These are phyloP conservation scores for Micromonas commoda DNA, from an alignment of 139 green algal species.

Conservation along the genomic window DNA sequence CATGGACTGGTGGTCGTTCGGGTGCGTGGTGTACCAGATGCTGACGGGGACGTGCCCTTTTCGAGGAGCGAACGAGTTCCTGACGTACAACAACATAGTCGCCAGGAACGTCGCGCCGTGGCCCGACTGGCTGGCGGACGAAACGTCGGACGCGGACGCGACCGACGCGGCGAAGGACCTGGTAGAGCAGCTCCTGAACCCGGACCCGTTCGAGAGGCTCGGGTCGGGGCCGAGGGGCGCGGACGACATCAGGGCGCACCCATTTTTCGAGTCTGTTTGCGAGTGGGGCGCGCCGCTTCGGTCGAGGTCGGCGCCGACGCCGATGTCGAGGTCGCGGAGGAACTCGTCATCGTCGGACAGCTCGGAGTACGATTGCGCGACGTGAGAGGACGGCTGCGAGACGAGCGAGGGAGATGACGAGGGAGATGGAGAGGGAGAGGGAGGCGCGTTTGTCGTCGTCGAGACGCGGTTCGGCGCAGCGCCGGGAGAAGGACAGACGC, in stretches of 20 bases:
- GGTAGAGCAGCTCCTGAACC: neutral
- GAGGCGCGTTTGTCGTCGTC: no score
- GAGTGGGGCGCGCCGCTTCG: neutral
- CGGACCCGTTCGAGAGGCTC: neutral
- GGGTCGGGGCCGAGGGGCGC: neutral
- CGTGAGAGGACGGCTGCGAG: neutral
- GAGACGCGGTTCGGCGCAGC: no score
- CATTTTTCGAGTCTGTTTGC: neutral
- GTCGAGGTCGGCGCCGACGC: neutral
- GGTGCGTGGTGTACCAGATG: neutral
- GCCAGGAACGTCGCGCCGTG: neutral
- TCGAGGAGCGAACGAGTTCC: neutral
- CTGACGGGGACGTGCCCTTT: neutral
- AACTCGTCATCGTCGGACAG: neutral
- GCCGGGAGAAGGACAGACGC: no score
- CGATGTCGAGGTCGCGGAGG: neutral
- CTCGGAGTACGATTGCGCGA: neutral
- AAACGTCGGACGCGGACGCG: neutral
- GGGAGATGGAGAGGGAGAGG: no score
- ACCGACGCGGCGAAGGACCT: neutral
- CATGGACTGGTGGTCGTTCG: neutral
- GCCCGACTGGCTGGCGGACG: neutral
- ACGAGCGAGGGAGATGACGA: no score
- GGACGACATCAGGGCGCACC: neutral
- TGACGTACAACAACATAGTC: neutral